Percentiles rank a stretch among this genome's conserved stretches.
Evolutionary conservation across 2,329 filamentous ascomycete species (phyloP).

Genomic region (Ceratocystis lukuohia): DNA sequence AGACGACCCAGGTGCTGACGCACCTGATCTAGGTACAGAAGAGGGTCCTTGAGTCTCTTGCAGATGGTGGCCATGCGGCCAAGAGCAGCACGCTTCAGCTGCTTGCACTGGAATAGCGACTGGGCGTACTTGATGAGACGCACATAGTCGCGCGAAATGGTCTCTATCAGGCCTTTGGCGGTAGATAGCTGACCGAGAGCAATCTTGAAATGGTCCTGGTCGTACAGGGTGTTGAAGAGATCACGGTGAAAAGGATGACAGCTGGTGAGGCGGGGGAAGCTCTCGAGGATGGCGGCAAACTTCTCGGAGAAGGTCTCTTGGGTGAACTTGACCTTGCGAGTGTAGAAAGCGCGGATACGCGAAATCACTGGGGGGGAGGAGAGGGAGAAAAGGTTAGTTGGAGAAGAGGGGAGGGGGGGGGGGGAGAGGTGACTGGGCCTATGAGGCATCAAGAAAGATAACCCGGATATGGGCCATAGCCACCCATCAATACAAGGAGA

Average conservation of each 20-base stretch:
- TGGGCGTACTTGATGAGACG: constrained; percentile 83
- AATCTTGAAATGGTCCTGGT: constrained; percentile 95
- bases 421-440: not conserved
- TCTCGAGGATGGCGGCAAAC: constrained; percentile 76
- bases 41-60: constrained; percentile 84
- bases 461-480: too few species aligned
- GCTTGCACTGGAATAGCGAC: constrained; percentile 96
- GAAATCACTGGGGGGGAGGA: constrained; percentile 16
- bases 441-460: too few species aligned
- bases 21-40: constrained; percentile 82
- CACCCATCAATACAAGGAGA: too few species aligned
- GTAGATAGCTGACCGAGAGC: constrained; percentile 92
- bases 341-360: constrained; percentile 58
- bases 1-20: constrained; percentile 94
- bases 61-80: constrained; percentile 98
- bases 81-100: constrained; percentile 88
- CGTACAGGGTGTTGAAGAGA: constrained; percentile 90
- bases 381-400: not conserved
- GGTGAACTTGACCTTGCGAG: constrained; percentile 95
- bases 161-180: constrained; percentile 92
- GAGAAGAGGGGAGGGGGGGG: not conserved
- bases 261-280: constrained; percentile 83
- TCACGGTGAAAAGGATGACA: constrained; percentile 83
- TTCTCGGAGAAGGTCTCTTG: constrained; percentile 95
- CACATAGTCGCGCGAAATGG: constrained; percentile 90